These are phyloP conservation scores for Fusarium newnesense DNA, from an alignment of 2,329 filamentous ascomycete species.

Conservation along the genomic window DNA sequence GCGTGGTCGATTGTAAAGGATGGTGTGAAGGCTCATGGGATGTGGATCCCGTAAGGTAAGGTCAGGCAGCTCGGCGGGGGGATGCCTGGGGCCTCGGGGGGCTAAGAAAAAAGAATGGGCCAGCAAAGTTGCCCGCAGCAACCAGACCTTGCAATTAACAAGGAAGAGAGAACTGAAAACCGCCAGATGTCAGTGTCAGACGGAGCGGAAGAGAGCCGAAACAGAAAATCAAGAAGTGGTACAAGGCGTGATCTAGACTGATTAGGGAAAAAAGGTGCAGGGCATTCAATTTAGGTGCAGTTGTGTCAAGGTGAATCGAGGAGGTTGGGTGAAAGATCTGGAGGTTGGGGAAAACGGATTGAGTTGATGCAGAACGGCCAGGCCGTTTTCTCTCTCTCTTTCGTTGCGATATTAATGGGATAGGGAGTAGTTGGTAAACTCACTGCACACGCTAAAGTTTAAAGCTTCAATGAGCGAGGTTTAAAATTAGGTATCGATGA, in stretches of 20 bases:
- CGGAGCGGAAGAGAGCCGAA: constrained; percentile 27
- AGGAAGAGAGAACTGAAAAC: constrained; percentile 1
- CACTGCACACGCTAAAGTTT: constrained; percentile 15
- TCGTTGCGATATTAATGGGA: not conserved
- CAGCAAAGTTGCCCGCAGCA: constrained; percentile 44
- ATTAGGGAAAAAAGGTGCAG: constrained; percentile 1
- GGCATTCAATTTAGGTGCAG: constrained; percentile 30
- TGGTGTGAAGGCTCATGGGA: constrained; percentile 32
- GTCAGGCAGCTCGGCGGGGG: constrained; percentile 2
- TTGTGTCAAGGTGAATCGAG: constrained; percentile 16
- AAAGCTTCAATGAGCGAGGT: not conserved
- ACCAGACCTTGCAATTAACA: constrained; percentile 31
- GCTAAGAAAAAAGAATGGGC: constrained; percentile 32
- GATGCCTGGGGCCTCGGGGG: constrained; percentile 11
- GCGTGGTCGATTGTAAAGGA: constrained; percentile 30
- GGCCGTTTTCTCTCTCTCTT: constrained; percentile 16
- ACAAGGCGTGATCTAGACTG: constrained; percentile 1
- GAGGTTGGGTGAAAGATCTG: constrained; percentile 24
- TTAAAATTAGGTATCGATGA: constrained; percentile 5
- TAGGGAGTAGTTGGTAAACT: constrained; percentile 12
- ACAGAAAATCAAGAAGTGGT: constrained; percentile 1
- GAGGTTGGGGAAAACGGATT: constrained; percentile 33
- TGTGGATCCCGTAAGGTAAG: constrained; percentile 26
- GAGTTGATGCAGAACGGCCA: constrained; percentile 9
- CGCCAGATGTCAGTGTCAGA: constrained; percentile 18